Base-by-base conservation (phyloP, 176 grass and related monocot genomes). In the Eragrostis curvula region DNA sequence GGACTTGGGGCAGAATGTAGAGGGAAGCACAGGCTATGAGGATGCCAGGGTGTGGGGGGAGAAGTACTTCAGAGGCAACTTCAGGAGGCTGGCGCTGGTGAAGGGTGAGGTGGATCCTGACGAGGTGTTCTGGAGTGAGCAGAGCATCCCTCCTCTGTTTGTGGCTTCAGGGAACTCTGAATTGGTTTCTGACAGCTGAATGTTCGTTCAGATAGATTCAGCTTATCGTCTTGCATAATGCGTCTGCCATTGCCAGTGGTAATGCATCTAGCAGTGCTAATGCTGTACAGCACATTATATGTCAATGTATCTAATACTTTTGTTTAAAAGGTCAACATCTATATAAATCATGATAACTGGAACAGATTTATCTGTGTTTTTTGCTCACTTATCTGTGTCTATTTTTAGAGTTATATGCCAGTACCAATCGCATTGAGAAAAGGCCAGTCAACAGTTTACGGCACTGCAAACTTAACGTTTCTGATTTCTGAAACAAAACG, bases 91-190 rank as follows among this genome's bases (percentile, higher is more conserved):
- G 49, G 87, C 91, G 48, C 42, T 89, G 73, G 89, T 97, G 44
- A 94, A 97, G 64, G 91, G 52, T 23, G 68, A 48, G 50, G 91
- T 94, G 63, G 94, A 97, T 88, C 89, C 94, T 44, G 60, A 65
- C 7, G 78, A 94, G 84, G 82, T 97, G 85, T 97, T 97, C 70
- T 85, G 94, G 86, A 84, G 90, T 78, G 94, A 97, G 87, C 94
- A 97, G 87, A 97, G 91, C 61, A 86, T 97, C 45, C 91, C 91
- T 84, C 91, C 94, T 25, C 79, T 79, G 47, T 5, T 52, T 40
- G 3, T 3, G 28, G 70, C 9, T 18, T 20, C 71, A 55, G 17
- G 20, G 27, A 16, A 18, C 8, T 29, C 7, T 46, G 66, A 6
- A 28, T 13, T 23, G 17, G 6, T 81, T 59, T 81, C 66, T 0